Evolutionary conservation across 129 eudicot genomes (phyloP).

Genomic region (Chrysanthemum makinoi): DNA sequence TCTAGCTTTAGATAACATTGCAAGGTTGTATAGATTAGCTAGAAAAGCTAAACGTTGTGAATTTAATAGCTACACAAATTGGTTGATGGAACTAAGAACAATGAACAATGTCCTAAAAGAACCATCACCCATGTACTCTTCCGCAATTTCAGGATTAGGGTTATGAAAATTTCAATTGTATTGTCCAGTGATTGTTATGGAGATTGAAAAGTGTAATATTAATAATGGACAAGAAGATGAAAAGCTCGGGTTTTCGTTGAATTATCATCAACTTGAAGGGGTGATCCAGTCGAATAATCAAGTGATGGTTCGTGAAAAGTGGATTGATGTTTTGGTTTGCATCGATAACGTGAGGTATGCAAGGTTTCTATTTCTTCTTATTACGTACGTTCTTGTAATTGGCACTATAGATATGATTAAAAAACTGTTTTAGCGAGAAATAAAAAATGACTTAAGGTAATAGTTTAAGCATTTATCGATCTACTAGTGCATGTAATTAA

Average conservation of each 20-base stretch:
- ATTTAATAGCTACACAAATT: too few species aligned
- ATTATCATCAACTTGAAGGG: constrained; percentile 82
- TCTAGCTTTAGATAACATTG: too few species aligned
- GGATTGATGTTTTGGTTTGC: constrained; percentile 75
- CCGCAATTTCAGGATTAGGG: constrained; percentile 50
- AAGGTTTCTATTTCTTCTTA: constrained; percentile 10
- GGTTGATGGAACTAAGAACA: constrained; percentile 50
- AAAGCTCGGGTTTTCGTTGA: constrained; percentile 57
- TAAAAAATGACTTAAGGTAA: too few species aligned
- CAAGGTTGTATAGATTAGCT: too few species aligned
- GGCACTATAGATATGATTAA: too few species aligned
- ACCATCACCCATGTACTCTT: constrained; percentile 69
- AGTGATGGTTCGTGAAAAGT: constrained; percentile 54
- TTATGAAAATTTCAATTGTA: constrained; percentile 87
- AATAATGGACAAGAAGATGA: constrained; percentile 46
- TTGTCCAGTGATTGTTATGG: constrained; percentile 88
- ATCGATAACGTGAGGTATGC: constrained; percentile 84
- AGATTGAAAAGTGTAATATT: constrained; percentile 46
- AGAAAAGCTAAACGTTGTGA: too few species aligned
- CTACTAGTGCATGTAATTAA: too few species aligned
- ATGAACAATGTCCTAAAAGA: constrained; percentile 32
- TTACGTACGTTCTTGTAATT: too few species aligned
- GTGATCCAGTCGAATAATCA: constrained; percentile 71
- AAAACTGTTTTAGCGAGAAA: too few species aligned
- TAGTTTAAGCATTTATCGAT: too few species aligned